Conservation (phyloP, 805 yeast species). For the Barnettozyma sp. region DNA sequence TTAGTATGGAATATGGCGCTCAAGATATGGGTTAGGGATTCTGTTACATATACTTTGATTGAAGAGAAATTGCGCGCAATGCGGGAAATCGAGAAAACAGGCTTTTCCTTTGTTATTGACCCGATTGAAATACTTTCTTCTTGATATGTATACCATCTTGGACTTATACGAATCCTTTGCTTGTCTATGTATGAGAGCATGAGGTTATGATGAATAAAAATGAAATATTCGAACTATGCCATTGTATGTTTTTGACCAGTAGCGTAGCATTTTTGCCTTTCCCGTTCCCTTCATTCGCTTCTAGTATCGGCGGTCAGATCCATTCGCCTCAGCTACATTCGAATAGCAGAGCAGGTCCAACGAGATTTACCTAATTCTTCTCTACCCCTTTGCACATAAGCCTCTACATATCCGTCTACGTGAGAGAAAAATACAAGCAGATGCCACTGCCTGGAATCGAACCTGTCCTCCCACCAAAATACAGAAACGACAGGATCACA, state of each 20-base stretch:
- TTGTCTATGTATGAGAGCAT: constrained; percentile 6
- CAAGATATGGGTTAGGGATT: too few relatives aligned
- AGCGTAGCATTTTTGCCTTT: too few relatives aligned
- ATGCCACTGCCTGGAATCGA: constrained; percentile 69
- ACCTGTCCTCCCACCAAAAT: constrained; percentile 71
- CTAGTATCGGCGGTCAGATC: too few relatives aligned
- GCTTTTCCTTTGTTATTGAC: neutral
- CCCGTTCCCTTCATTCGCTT: too few relatives aligned
- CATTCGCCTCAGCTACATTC: too few relatives aligned
- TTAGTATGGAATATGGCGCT: neutral
- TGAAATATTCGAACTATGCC: constrained; percentile 13
- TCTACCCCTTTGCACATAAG: too few relatives aligned
- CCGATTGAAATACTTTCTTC: neutral
- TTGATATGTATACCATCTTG: neutral
- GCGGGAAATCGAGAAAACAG: neutral
- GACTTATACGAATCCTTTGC: neutral
- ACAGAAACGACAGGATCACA: constrained; percentile 68
- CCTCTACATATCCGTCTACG: too few relatives aligned
- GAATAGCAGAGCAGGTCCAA: neutral
- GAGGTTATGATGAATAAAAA: constrained; percentile 7
- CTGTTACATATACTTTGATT: too few relatives aligned
- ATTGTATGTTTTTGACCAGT: constrained; percentile 1
- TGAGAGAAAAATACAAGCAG: constrained; percentile 20
- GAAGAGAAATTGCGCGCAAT: too few relatives aligned
- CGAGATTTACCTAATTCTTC: too few relatives aligned